Evolutionary conservation across 257 asterid species (phyloP).

Genomic region (Scutellaria barbata): DNA sequence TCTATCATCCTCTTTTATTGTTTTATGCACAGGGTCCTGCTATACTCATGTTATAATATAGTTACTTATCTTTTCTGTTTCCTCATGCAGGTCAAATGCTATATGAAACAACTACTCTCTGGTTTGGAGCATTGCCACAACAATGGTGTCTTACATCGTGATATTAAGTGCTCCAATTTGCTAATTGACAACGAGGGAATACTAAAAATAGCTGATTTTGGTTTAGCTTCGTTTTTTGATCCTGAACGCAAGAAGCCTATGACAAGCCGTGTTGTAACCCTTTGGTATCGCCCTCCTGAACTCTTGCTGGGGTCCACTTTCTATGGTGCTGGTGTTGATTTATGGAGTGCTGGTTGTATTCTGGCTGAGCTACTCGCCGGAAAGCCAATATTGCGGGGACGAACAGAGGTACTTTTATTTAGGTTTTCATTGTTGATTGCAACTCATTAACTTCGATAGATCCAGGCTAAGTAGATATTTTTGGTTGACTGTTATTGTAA

Average conservation of each 20-base stretch:
- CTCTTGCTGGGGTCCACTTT: constrained; percentile 80
- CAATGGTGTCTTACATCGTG: constrained; percentile 92
- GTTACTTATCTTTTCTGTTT: constrained; percentile 18
- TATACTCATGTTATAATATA: neutral
- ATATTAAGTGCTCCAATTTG: constrained; percentile 88
- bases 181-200: constrained; percentile 76
- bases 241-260: constrained; percentile 65
- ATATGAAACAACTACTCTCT: constrained; percentile 75
- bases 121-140: constrained; percentile 95
- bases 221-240: constrained; percentile 78
- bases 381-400: constrained; percentile 88
- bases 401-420: constrained; percentile 74
- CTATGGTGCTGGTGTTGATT: constrained; percentile 86
- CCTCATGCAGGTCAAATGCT: constrained; percentile 78
- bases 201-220: constrained; percentile 89
- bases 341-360: constrained; percentile 98
- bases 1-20: neutral
- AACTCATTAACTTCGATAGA: neutral
- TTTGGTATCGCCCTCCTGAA: constrained; percentile 99
- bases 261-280: constrained; percentile 95
- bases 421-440: constrained; percentile 16
- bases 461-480: neutral
- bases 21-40: neutral
- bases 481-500: neutral
- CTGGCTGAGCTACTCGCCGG: constrained; percentile 84